phyloP scores from a whole-genome alignment of 768 basidiomycete species.

The Suillus plorans region DNA sequence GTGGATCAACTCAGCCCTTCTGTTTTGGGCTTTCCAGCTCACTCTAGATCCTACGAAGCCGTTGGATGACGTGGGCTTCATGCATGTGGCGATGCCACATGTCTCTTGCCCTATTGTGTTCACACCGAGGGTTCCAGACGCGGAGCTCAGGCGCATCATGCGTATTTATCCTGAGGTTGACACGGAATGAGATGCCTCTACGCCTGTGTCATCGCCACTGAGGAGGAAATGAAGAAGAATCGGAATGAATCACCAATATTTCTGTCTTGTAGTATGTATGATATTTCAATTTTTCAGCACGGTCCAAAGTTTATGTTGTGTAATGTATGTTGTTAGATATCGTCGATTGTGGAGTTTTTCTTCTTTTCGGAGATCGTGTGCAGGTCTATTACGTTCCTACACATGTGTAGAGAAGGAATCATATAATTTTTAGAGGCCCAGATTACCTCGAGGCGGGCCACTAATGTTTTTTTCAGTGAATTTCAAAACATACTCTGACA shows the following conservation, averaged over 20 bases:
- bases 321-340: not conserved
- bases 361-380: not conserved
- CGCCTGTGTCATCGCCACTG: not conserved
- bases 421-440: not conserved
- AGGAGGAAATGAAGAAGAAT: not conserved
- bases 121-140: not conserved
- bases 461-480: not conserved
- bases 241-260: not conserved
- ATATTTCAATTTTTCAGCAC: not conserved
- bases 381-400: not conserved
- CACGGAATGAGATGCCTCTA: not conserved
- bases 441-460: not conserved
- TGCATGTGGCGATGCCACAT: not conserved
- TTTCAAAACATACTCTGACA: not conserved
- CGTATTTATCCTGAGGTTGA: not conserved
- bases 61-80: constrained; percentile 40
- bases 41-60: constrained; percentile 45
- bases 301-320: not conserved
- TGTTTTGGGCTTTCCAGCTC: constrained; percentile 63
- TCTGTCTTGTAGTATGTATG: not conserved
- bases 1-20: constrained; percentile 55
- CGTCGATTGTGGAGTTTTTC: not conserved
- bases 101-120: not conserved
- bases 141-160: not conserved
- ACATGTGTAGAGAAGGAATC: not conserved